Percentiles rank a stretch among this genome's conserved stretches.
Conservation (phyloP, 164 flowering plant species). For the Chloranthus sessilifolius region DNA sequence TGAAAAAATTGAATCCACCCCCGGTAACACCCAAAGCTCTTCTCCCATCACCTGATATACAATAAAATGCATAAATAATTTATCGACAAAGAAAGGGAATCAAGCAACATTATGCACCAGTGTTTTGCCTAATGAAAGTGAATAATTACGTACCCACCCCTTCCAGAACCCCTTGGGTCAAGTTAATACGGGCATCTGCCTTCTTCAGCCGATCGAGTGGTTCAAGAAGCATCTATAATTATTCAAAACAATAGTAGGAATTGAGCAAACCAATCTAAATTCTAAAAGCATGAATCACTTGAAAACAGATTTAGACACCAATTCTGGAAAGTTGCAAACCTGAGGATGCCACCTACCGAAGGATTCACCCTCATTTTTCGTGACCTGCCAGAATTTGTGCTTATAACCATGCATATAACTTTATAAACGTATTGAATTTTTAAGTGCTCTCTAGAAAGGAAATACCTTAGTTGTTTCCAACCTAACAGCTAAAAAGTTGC, state of each 20-base stretch:
- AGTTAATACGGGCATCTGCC: conserved; percentile 78
- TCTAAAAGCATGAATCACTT: no score
- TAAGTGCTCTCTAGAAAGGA: no score
- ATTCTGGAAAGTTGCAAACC: no score
- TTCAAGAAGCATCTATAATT: conserved; percentile 83
- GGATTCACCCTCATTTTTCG: no score
- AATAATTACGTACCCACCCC: conserved; percentile 77
- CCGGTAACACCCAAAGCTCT: conserved; percentile 95
- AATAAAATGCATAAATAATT: conserved; percentile 9
- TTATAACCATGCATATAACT: no score
- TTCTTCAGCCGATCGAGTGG: conserved; percentile 71
- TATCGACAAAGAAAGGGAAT: conserved; percentile 7
- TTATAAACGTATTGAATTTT: no score
- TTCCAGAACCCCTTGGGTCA: conserved; percentile 89
- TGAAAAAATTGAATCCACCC: conserved; percentile 87
- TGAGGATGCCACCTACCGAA: no score
- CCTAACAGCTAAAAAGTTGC: conserved; percentile 73
- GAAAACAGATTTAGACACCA: no score
- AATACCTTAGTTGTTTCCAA: conserved; percentile 78
- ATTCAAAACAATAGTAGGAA: no score
- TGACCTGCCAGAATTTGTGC: no score
- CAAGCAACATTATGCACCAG: background rate
- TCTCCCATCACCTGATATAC: conserved; percentile 80
- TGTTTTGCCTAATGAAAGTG: background rate
- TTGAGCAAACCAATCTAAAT: no score